These are phyloP conservation scores for Colletotrichum sp. DNA, from an alignment of 2,329 filamentous ascomycete species.

Conservation along the genomic window DNA sequence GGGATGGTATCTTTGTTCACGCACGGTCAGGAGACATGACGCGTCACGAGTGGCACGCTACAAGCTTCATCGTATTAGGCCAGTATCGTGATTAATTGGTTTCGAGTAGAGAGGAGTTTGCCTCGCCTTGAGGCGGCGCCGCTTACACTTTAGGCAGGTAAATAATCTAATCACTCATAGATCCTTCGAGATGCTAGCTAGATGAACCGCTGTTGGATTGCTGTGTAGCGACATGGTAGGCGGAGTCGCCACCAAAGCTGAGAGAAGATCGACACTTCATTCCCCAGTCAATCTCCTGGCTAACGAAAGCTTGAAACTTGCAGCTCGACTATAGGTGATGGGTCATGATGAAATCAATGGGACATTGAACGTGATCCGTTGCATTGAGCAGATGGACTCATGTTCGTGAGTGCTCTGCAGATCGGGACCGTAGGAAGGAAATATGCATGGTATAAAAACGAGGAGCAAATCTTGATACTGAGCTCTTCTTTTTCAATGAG, in stretches of 20 bases:
- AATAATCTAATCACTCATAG: background rate
- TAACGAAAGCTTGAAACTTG: background rate
- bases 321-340: background rate
- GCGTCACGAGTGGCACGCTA: background rate
- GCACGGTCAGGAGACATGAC: background rate
- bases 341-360: background rate
- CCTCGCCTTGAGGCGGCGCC: rapidly evolving
- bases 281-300: background rate
- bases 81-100: background rate
- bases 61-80: background rate
- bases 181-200: background rate
- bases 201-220: background rate
- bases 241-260: background rate
- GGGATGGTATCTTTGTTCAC: background rate
- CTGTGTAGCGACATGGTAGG: background rate
- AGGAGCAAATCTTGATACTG: background rate
- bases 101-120: background rate
- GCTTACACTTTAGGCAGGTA: background rate
- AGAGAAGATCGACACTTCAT: background rate
- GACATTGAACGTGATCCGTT: background rate
- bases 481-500: background rate
- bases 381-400: background rate
- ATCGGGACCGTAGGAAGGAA: background rate
- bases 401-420: background rate
- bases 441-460: background rate